Evolutionary conservation across 2,329 filamentous ascomycete genomes (phyloP).

Genomic region (Cercospora brassicicola): DNA sequence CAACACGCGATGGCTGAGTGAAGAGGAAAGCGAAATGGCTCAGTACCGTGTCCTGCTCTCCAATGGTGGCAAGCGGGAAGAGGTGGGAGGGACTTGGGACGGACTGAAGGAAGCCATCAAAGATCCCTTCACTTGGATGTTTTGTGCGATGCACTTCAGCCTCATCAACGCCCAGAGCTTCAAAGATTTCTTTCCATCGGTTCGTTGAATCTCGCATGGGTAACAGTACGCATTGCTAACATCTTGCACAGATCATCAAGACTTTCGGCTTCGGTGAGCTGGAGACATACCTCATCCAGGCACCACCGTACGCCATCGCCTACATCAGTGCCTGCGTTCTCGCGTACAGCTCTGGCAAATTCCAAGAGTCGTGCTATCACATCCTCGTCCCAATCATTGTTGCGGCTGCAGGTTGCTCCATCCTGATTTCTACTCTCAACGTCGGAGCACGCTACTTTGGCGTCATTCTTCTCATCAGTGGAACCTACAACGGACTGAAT

Average conservation of each 20-base stretch:
- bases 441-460: slow-evolving; percentile 38
- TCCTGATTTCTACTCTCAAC: slow-evolving; percentile 38
- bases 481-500: slow-evolving; percentile 39
- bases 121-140: slow-evolving; percentile 34
- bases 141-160: slow-evolving; percentile 44
- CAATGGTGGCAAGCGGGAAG: slow-evolving; percentile 41
- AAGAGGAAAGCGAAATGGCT: slow-evolving; percentile 56
- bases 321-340: slow-evolving; percentile 33
- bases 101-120: slow-evolving; percentile 39
- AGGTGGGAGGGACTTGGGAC: slow-evolving; percentile 45
- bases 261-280: slow-evolving; percentile 14
- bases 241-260: background rate
- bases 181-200: slow-evolving; percentile 40
- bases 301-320: slow-evolving; percentile 43
- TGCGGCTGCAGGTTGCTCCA: slow-evolving; percentile 29
- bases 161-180: slow-evolving; percentile 39
- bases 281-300: slow-evolving; percentile 46
- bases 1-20: slow-evolving; percentile 54
- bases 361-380: slow-evolving; percentile 32
- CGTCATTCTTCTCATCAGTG: slow-evolving; percentile 37
- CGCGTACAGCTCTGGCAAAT: slow-evolving; percentile 35
- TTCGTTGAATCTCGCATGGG: slow-evolving; percentile 4
- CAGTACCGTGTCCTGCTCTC: slow-evolving; percentile 37
- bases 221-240: background rate
- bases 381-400: slow-evolving; percentile 26